phyloP scores from a whole-genome alignment of 1,139 yeast genomes.

The Debaryomyces psychrophilus region DNA sequence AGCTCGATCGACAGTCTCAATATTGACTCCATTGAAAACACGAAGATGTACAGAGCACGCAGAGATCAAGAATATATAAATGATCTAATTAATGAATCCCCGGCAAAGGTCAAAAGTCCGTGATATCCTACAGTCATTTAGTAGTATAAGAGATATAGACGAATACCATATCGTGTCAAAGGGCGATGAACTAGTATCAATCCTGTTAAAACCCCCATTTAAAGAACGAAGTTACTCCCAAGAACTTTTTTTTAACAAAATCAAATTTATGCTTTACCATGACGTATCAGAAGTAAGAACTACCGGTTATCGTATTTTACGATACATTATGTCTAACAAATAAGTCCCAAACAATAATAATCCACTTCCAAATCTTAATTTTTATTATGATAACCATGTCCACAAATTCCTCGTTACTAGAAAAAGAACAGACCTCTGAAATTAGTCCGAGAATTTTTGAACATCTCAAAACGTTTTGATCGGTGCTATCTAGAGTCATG shows the following conservation, averaged over 20 bases:
- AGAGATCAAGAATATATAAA: conserved; percentile 1
- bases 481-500: conserved; percentile 70
- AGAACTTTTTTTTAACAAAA: conserved; percentile 60
- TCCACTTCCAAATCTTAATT: conserved; percentile 59
- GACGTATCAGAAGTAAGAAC: conserved; percentile 67
- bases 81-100: conserved; percentile 2
- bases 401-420: conserved; percentile 55
- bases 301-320: conserved; percentile 72
- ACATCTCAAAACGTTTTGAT: conserved; percentile 56
- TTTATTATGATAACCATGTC: conserved; percentile 68
- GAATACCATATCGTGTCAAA: conserved; percentile 54
- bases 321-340: conserved; percentile 62
- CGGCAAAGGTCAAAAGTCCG: conserved; percentile 33
- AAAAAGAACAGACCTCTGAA: conserved; percentile 81
- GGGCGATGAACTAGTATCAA: conserved; percentile 63
- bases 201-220: conserved; percentile 66
- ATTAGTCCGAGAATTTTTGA: conserved; percentile 64
- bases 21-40: conserved; percentile 22
- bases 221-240: conserved; percentile 64
- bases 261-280: conserved; percentile 64
- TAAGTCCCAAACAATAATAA: conserved; percentile 50
- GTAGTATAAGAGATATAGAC: conserved; percentile 35
- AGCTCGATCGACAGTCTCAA: conserved; percentile 26
- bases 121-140: conserved; percentile 34
- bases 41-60: conserved; percentile 11